Evolutionary conservation across 257 asterid species (phyloP).

Genomic region (Solanum pinnatisectum): DNA sequence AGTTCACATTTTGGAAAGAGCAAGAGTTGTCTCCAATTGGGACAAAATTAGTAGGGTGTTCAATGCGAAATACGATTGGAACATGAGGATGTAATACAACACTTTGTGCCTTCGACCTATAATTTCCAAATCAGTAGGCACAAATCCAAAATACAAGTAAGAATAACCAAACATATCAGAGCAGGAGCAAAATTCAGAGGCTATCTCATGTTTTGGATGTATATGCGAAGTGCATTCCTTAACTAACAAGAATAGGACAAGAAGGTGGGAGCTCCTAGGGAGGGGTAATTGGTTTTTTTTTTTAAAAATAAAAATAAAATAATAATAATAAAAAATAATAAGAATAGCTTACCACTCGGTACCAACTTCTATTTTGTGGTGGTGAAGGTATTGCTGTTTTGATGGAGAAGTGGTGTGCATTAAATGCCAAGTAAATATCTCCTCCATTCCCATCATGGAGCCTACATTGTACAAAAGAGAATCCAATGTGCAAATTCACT

Average conservation of each 20-base stretch:
- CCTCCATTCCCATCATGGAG: constrained; percentile 72
- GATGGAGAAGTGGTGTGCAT: constrained; percentile 65
- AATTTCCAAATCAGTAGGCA: not conserved
- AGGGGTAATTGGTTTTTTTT: not conserved
- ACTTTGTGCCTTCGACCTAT: not conserved
- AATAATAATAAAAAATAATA: not conserved
- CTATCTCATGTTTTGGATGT: not conserved
- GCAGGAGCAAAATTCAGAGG: not conserved
- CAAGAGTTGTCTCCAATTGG: not conserved
- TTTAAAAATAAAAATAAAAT: too few species aligned
- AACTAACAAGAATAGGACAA: not conserved
- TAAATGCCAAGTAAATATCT: constrained; percentile 70
- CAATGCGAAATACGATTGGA: not conserved
- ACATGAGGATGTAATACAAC: not conserved
- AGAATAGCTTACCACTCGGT: constrained; percentile 69
- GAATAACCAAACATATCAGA: not conserved
- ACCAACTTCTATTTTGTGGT: constrained; percentile 53
- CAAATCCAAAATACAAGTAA: not conserved
- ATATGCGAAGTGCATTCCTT: not conserved
- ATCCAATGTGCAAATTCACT: not conserved
- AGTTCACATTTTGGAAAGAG: not conserved
- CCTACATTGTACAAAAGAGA: constrained; percentile 26
- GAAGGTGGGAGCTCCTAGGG: not conserved
- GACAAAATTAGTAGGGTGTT: not conserved
- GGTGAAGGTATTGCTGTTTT: constrained; percentile 59